Conservation (phyloP, 495 filamentous ascomycete genomes). For the Penicillium coprophilum region DNA sequence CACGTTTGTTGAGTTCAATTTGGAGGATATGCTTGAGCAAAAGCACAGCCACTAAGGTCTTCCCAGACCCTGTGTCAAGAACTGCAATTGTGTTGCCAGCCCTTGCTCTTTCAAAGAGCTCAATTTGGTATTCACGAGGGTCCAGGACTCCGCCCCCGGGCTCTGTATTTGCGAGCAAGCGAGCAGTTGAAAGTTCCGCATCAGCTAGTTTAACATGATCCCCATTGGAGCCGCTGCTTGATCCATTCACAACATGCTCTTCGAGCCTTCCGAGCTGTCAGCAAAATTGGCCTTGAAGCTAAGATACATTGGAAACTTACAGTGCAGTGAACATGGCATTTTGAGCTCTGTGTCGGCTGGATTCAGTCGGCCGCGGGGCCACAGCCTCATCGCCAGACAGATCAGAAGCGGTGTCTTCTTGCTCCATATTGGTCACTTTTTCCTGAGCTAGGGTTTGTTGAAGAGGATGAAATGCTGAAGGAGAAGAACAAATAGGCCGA, state of each 20-base stretch:
- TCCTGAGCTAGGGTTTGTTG: not conserved
- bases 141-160: slow-evolving; percentile 51
- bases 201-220: slow-evolving; percentile 9
- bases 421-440: not conserved
- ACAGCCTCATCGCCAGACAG: slow-evolving; percentile 33
- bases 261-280: slow-evolving; percentile 38
- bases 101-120: slow-evolving; percentile 90
- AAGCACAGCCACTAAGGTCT: slow-evolving; percentile 91
- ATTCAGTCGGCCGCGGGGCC: slow-evolving; percentile 33
- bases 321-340: slow-evolving; percentile 54
- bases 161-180: slow-evolving; percentile 46
- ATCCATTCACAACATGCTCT: slow-evolving; percentile 37
- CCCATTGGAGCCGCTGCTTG: slow-evolving; percentile 27
- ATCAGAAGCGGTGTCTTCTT: slow-evolving; percentile 21
- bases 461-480: not conserved
- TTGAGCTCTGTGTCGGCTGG: slow-evolving; percentile 48
- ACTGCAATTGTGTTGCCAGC: slow-evolving; percentile 88
- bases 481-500: not conserved
- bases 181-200: slow-evolving; percentile 39
- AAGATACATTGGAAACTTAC: slow-evolving; percentile 30
- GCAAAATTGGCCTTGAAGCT: not conserved
- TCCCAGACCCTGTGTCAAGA: slow-evolving; percentile 95
- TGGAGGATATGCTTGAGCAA: slow-evolving; percentile 77
- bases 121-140: slow-evolving; percentile 87
- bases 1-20: slow-evolving; percentile 72